These are phyloP conservation scores for Auricularia cornea DNA, from an alignment of 768 basidiomycete species.

Conservation along the genomic window DNA sequence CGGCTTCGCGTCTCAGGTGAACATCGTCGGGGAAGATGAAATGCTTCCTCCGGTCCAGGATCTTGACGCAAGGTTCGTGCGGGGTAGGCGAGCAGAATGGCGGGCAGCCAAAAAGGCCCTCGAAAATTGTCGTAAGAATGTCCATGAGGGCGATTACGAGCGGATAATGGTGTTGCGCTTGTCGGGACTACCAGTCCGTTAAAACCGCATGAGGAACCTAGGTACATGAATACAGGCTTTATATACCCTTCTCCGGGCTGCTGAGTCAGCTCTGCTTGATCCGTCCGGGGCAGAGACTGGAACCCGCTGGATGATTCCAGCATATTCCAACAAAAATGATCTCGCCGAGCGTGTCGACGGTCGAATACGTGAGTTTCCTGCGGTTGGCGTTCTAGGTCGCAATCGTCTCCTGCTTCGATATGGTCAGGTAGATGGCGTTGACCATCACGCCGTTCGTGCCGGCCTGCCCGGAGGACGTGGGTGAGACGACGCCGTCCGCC, in stretches of 20 bases:
- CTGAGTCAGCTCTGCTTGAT: no score
- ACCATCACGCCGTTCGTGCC: constrained; percentile 93
- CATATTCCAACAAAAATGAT: no score
- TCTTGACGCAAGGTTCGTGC: constrained; percentile 96
- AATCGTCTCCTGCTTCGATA: constrained; percentile 87
- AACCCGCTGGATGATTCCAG: no score
- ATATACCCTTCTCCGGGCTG: no score
- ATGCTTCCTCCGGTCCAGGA: constrained; percentile 86
- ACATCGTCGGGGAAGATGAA: constrained; percentile 91
- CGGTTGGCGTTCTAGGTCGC: constrained; percentile 99
- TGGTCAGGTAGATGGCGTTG: constrained; percentile 93
- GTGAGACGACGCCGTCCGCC: constrained; percentile 35
- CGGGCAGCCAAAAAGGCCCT: constrained; percentile 94
- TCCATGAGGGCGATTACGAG: no score
- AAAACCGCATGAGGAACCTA: no score
- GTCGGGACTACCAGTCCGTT: no score
- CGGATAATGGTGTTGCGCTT: no score
- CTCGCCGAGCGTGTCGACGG: constrained; percentile 92
- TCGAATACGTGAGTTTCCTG: constrained; percentile 93
- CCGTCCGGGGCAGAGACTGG: no score
- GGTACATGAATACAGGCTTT: no score
- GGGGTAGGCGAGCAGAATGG: constrained; percentile 96
- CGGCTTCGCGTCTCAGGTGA: constrained; percentile 82
- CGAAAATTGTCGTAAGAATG: no score
- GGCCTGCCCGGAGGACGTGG: constrained; percentile 32